These are phyloP conservation scores for Chalciporus pseudorubinellus DNA, from an alignment of 768 basidiomycete genomes.

Conservation along the genomic window DNA sequence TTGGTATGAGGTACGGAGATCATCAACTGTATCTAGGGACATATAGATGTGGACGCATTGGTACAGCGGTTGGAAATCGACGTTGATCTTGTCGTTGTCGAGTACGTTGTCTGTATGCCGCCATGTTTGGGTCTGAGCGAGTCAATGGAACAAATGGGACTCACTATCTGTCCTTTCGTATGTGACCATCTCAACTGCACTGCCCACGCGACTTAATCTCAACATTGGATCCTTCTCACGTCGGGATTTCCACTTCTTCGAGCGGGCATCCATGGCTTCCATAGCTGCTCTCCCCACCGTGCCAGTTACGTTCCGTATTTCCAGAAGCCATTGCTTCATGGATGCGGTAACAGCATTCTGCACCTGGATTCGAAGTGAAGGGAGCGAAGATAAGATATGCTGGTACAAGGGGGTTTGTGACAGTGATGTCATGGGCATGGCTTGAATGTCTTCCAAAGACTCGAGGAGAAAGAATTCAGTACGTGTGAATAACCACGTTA, in stretches of 20 bases:
- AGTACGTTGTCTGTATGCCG: slow-evolving; percentile 71
- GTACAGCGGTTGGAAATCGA: slow-evolving; percentile 94
- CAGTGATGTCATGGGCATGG: slow-evolving; percentile 82
- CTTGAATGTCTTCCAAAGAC: slow-evolving; percentile 95
- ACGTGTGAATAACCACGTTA: slow-evolving; percentile 19
- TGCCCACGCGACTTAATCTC: slow-evolving; percentile 76
- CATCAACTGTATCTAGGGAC: slow-evolving; percentile 84
- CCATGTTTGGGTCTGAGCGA: slow-evolving; percentile 8
- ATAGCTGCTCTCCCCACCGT: slow-evolving; percentile 84
- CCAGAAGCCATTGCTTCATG: slow-evolving; percentile 95
- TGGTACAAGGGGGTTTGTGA: slow-evolving; percentile 93
- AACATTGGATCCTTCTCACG: slow-evolving; percentile 83
- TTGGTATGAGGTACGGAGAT: slow-evolving; percentile 89
- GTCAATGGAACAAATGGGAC: slow-evolving; percentile 27
- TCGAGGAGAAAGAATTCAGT: slow-evolving; percentile 37
- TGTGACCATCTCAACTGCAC: slow-evolving; percentile 87
- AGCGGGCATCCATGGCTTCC: slow-evolving; percentile 84
- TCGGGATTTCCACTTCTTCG: slow-evolving; percentile 77
- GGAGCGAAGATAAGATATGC: slow-evolving; percentile 86
- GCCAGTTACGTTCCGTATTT: slow-evolving; percentile 85
- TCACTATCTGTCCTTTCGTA: slow-evolving; percentile 94
- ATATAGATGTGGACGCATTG: slow-evolving; percentile 98
- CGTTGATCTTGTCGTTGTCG: slow-evolving; percentile 82
- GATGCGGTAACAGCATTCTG: slow-evolving; percentile 93
- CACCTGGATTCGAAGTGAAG: slow-evolving; percentile 84